Evolutionary conservation across 176 grass and related monocot genomes (phyloP).

Genomic region (Secale cereale): DNA sequence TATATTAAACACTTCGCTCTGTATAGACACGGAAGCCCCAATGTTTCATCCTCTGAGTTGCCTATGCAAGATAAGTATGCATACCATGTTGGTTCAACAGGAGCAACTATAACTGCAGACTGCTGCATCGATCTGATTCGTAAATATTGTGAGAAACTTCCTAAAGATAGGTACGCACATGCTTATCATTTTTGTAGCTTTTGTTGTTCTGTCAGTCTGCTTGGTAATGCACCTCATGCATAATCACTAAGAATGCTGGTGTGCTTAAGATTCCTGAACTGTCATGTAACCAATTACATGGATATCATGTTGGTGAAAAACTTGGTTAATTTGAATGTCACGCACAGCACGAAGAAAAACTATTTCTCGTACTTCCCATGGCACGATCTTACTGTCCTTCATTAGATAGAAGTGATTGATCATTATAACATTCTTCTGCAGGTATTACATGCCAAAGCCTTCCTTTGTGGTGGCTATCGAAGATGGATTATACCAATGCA

Average conservation of each 20-base stretch:
- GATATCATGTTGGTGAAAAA: constrained; percentile 1
- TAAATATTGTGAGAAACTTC: constrained; percentile 86
- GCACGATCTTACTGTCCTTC: constrained; percentile 5
- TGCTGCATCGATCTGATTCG: constrained; percentile 66
- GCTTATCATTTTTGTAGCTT: constrained; percentile 3
- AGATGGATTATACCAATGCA: constrained; percentile 58
- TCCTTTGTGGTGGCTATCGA: constrained; percentile 37
- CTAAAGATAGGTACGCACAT: constrained; percentile 64
- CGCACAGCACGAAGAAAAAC: background rate
- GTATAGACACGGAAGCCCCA: constrained; percentile 38
- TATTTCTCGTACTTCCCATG: background rate
- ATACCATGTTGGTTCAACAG: constrained; percentile 77
- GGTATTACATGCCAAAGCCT: constrained; percentile 73
- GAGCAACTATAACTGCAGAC: constrained; percentile 67
- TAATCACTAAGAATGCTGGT: background rate
- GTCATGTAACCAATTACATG: background rate
- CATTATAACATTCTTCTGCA: constrained; percentile 25
- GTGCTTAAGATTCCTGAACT: background rate
- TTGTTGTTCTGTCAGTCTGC: background rate
- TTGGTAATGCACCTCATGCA: background rate
- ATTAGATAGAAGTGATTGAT: background rate
- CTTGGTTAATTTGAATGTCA: constrained; percentile 14
- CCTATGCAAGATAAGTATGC: constrained; percentile 39
- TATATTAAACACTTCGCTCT: constrained; percentile 54
- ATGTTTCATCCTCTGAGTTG: constrained; percentile 28